Conservation (phyloP, 371 early-diverging fungal genomes). For the Lichtheimia ramosa region DNA sequence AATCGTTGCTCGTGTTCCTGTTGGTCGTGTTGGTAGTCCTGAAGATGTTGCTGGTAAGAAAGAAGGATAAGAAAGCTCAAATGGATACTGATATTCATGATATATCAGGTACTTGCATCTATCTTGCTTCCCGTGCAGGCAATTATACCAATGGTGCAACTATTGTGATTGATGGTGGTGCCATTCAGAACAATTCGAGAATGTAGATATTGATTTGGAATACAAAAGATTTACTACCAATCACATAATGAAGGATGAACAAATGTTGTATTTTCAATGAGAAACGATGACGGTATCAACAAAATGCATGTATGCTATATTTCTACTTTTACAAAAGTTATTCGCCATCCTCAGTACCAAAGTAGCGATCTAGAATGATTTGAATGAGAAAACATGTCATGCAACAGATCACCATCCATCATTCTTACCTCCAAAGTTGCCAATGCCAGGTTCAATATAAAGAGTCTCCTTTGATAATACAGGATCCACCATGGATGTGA, state of each 20-base stretch:
- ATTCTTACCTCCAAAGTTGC: conserved; percentile 75
- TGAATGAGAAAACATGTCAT: no score
- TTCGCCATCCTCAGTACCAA: conserved; percentile 41
- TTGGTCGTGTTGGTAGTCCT: conserved; percentile 78
- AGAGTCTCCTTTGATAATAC: conserved; percentile 61
- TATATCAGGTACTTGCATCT: conserved; percentile 52
- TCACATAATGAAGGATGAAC: no score
- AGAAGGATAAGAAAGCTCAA: neutral
- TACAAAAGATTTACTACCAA: no score
- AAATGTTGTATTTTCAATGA: no score
- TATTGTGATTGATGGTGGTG: conserved; percentile 85
- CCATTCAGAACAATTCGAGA: conserved; percentile 19
- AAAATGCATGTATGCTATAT: no score
- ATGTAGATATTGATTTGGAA: neutral
- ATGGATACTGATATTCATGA: neutral
- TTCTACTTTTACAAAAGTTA: no score
- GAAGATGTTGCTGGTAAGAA: conserved; percentile 84
- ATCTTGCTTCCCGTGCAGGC: conserved; percentile 76
- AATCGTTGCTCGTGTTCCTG: conserved; percentile 61
- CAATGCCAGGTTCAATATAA: conserved; percentile 83
- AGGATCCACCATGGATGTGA: conserved; percentile 77
- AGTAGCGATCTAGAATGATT: conserved; percentile 41
- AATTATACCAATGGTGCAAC: conserved; percentile 83
- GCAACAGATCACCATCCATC: no score
- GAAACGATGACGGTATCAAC: no score